phyloP scores from a whole-genome alignment of 805 yeast species.

The Citeromyces nyonsensis region DNA sequence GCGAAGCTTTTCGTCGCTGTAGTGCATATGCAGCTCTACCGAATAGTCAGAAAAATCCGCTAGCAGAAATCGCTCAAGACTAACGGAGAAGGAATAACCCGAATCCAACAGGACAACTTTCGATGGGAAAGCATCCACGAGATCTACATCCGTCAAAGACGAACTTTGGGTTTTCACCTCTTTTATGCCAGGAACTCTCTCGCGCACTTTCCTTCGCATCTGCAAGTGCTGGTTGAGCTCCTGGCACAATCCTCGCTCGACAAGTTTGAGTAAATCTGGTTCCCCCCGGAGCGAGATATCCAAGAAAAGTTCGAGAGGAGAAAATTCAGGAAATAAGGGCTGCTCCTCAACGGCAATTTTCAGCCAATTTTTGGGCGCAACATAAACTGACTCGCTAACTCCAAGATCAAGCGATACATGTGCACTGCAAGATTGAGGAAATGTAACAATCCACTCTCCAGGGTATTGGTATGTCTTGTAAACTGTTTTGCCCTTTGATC shows the following conservation, averaged over 20 bases:
- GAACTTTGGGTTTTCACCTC: slow-evolving; percentile 12
- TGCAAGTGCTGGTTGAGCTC: slow-evolving; percentile 26
- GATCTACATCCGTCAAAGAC: slow-evolving; percentile 35
- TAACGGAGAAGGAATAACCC: slow-evolving; percentile 15
- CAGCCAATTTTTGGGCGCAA: slow-evolving; percentile 47
- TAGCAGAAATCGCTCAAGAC: slow-evolving; percentile 14
- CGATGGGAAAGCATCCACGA: slow-evolving; percentile 36
- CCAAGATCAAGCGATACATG: slow-evolving; percentile 38
- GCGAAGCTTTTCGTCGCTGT: slow-evolving; percentile 37
- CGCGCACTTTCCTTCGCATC: slow-evolving; percentile 20
- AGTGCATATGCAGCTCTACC: slow-evolving; percentile 27
- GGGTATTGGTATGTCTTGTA: slow-evolving; percentile 37
- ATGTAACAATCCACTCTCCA: slow-evolving; percentile 44
- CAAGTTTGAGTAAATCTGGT: slow-evolving; percentile 16
- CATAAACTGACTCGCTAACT: slow-evolving; percentile 36
- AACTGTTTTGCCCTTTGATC: slow-evolving; percentile 29
- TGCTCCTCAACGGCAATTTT: slow-evolving; percentile 25
- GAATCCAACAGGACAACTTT: slow-evolving; percentile 23
- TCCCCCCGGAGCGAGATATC: slow-evolving; percentile 28
- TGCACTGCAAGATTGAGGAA: slow-evolving; percentile 37
- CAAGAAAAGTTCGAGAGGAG: slow-evolving; percentile 28
- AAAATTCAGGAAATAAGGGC: slow-evolving; percentile 33
- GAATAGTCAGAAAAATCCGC: slow-evolving; percentile 6
- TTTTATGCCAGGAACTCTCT: slow-evolving; percentile 9
- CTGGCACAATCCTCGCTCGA: slow-evolving; percentile 16